Base-by-base conservation (phyloP, 2,329 filamentous ascomycete species). In the Aspergillus alliaceus region DNA sequence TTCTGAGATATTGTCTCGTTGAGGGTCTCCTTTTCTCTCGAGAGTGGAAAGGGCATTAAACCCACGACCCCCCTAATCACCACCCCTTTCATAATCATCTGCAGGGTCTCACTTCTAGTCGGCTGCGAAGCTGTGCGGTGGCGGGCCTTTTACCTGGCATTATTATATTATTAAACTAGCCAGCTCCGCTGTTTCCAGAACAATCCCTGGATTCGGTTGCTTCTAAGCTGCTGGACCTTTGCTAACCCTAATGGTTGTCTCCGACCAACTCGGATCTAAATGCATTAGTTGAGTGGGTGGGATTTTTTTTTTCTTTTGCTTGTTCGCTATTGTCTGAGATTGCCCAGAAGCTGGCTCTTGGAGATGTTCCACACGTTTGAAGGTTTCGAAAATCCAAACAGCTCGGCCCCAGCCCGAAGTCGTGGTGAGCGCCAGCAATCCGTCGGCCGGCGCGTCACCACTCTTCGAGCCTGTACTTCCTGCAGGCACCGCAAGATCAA, bases 401-500 rank as follows among this genome's bases (percentile, higher is more conserved):
- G 59, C 56, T 62, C 67, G 53, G 67, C 67, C 24, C 61, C 69
- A 37, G 64, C 64, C 50, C 66, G 67, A 31, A 67, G 68, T 51
- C 67, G 69, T 32, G 68, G 63, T 11, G 70, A 75, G 35, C 72
- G 73, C 35, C 70, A 73, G 48, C 68, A 65, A 42, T 73, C 72
- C 1, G 59, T 72, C 31, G 66, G 67, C 35, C 70, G 70, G 11
- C 64, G 75, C 54, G 71, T 75, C 34, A 76, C 74, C 9, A 77
- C 74, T 6, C 63, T 75, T 15, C 72, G 75, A 11, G 89, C 89
- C 35, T 91, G 89, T 71, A 86, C 89, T 48, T 88, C 90, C 66
- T 91, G 90, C 76, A 87, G 91, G 69, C 83, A 90, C 64, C 84
- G 90, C 60, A 95, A 93, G 75, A 93, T 93, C 54, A 87, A 90